phyloP scores from a whole-genome alignment of 164 flowering plant genomes.

The Saururus chinensis region DNA sequence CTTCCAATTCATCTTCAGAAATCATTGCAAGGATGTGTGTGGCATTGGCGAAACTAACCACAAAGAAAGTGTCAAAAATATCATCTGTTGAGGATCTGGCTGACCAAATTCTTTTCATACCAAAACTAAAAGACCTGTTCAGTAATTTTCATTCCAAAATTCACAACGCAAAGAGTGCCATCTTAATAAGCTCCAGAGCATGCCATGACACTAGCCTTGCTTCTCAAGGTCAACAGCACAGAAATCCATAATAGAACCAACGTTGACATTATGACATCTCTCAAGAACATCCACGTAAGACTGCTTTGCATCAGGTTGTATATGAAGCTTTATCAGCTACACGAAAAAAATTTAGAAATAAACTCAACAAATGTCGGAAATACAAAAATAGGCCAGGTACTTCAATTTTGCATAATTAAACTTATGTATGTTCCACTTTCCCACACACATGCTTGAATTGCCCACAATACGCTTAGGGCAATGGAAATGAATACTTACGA shows the following conservation, averaged over 20 bases:
- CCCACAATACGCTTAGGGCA: too few relatives aligned
- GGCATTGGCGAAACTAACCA: constrained; percentile 91
- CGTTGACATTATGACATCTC: constrained; percentile 76
- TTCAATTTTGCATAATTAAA: too few relatives aligned
- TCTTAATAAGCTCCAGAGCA: constrained; percentile 98
- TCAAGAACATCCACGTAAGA: constrained; percentile 96
- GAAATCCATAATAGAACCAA: constrained; percentile 96
- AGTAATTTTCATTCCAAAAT: constrained; percentile 95
- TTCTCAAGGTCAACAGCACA: constrained; percentile 97
- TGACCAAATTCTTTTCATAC: constrained; percentile 99
- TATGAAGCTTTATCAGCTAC: constrained; percentile 87
- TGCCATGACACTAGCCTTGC: constrained; percentile 97
- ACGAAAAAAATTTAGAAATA: too few relatives aligned
- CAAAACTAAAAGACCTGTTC: constrained; percentile 64
- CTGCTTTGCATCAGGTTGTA: constrained; percentile 89
- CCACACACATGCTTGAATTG: too few relatives aligned
- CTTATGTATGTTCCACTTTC: too few relatives aligned
- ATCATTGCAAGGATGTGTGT: constrained; percentile 95
- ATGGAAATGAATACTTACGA: too few relatives aligned
- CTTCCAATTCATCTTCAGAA: constrained; percentile 88
- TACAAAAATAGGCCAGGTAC: too few relatives aligned
- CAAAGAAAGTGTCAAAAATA: constrained; percentile 84
- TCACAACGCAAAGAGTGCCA: constrained; percentile 94
- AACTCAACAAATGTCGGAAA: too few relatives aligned
- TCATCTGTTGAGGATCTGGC: constrained; percentile 81